Conservation (phyloP, 2,329 filamentous ascomycete species). For the Aplosporella prunicola region DNA sequence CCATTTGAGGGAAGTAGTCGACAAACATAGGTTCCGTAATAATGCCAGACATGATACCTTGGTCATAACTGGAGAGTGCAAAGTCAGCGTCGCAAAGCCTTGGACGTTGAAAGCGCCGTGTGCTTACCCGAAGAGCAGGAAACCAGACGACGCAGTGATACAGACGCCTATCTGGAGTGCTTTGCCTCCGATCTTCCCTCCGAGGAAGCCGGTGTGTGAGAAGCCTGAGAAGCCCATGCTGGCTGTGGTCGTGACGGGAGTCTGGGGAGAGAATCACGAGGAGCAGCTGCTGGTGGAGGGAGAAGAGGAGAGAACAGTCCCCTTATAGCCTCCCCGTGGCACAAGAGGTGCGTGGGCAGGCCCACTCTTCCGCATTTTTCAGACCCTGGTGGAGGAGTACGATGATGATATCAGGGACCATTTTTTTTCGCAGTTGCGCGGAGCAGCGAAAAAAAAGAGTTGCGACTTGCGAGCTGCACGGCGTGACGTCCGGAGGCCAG, state of each 20-base stretch:
- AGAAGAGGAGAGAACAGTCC: background rate
- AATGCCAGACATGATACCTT: slow-evolving; percentile 33
- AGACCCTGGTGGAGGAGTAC: slow-evolving; percentile 5
- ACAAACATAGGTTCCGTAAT: slow-evolving; percentile 29
- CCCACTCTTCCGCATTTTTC: slow-evolving; percentile 5
- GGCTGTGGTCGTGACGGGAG: background rate
- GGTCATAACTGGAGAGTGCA: slow-evolving; percentile 8
- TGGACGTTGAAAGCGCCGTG: slow-evolving; percentile 16
- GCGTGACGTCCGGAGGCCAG: background rate
- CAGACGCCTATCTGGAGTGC: slow-evolving; percentile 26
- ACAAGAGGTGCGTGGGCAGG: background rate
- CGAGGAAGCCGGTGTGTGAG: slow-evolving; percentile 8
- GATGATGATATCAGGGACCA: slow-evolving; percentile 9
- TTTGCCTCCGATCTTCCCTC: slow-evolving; percentile 15
- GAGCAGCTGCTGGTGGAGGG: background rate
- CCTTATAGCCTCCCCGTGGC: slow-evolving; percentile 6
- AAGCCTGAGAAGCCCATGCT: slow-evolving; percentile 9
- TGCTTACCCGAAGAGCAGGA: slow-evolving; percentile 42
- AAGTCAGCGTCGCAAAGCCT: background rate
- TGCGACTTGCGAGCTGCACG: background rate
- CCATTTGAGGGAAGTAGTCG: slow-evolving; percentile 27
- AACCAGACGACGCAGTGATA: slow-evolving; percentile 37
- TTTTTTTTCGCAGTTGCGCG: background rate
- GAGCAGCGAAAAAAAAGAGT: background rate
- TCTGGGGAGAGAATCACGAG: background rate